Base-by-base conservation (phyloP, 1,284 basidiomycete genomes). In the Sanguinoderma infundibulare region DNA sequence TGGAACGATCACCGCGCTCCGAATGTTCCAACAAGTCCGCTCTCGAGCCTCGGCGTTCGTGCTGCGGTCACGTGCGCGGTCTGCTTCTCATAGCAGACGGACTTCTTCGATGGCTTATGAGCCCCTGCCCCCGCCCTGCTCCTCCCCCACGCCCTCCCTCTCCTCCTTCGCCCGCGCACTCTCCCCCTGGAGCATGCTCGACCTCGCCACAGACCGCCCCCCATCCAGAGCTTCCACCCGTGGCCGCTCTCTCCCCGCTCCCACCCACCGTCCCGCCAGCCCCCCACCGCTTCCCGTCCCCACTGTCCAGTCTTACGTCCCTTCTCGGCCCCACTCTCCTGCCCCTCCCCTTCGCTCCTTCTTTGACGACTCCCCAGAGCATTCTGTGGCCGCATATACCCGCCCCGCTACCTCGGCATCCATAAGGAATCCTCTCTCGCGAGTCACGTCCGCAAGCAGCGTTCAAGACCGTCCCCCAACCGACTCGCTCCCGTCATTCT, bases 11-110 rank as follows among this genome's bases (percentile, higher is more conserved):
- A 67, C 60, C 40, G 64, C 69, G 9, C 63, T 66, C 44, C 61
- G 61, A 59, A 59, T 72, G 44, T 61, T 72, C 59, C 61, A 67
- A 57, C 66, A 64, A 22, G 67, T 72, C 62, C 71, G 71, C 59
- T 60, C 67, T 53, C 69, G 71, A 36, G 71, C 71, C 35, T 72
- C 71, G 35, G 71, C 71, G 22, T 66, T 72, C 61, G 69, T 69
- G 49, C 63, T 72, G 40, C 60, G 69, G 20, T 60, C 67, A 67
- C 65, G 62, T 59, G 65, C 53, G n/a, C 62, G 26, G 40, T 61
- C 55, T 44, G 49, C 60, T 57, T 63, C 63, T 39, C 56, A 44
- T 7, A 50, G 44, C 55, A 44, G 40, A 22, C 36, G 58, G 38
- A 55, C 60, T 59, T 60, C 62, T 49, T 52, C 55, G 44, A 22